phyloP scores from a whole-genome alignment of 148 eudicot genomes.

The Camellia lanceoleosa region DNA sequence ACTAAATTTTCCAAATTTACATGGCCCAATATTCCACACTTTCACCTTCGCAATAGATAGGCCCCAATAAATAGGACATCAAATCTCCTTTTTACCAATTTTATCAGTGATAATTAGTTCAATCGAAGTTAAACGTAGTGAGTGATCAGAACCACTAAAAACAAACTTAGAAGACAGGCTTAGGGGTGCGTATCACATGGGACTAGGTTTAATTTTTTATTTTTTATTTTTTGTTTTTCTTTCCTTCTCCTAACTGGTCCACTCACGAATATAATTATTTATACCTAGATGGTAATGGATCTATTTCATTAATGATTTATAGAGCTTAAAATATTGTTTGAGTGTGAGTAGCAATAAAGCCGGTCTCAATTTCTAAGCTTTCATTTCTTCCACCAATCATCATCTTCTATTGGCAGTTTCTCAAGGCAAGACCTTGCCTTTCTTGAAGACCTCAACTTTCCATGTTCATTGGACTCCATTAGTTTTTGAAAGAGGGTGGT shows the following conservation, averaged over 20 bases:
- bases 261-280: neutral
- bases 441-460: conserved; percentile 17
- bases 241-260: conserved; percentile 8
- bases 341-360: conserved; percentile 1
- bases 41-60: no score
- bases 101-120: no score
- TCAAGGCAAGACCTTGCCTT: conserved; percentile 15
- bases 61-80: no score
- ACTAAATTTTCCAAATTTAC: no score
- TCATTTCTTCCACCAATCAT: neutral
- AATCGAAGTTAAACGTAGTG: no score
- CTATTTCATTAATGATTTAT: conserved; percentile 14
- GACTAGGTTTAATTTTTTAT: neutral
- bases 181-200: conserved; percentile 16
- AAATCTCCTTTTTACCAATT: no score
- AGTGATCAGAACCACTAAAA: neutral
- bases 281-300: neutral
- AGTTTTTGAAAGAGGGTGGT: neutral
- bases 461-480: conserved; percentile 3
- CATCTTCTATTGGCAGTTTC: neutral
- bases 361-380: neutral
- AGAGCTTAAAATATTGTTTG: neutral
- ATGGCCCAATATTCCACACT: no score
- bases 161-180: conserved; percentile 1
- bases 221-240: neutral